These are phyloP conservation scores for Chlorophyllum brunneum DNA, from an alignment of 768 basidiomycete species.

Conservation along the genomic window DNA sequence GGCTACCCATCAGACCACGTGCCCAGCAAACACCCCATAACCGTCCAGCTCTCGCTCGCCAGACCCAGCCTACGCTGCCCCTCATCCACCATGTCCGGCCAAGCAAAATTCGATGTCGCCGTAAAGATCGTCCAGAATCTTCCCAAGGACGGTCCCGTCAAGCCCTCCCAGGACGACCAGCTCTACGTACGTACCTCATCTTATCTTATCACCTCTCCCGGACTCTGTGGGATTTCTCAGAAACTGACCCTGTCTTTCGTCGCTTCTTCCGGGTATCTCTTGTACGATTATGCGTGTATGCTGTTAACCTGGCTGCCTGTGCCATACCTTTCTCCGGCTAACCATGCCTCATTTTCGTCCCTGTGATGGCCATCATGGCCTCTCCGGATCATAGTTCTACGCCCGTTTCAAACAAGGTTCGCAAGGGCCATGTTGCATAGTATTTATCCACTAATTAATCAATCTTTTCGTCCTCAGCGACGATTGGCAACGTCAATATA, in stretches of 20 bases:
- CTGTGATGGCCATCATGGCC: too few relatives aligned
- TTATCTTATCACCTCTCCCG: constrained; percentile 13
- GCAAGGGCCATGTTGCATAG: constrained; percentile 6
- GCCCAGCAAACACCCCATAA: neutral
- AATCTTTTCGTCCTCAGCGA: constrained; percentile 42
- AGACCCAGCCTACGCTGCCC: neutral
- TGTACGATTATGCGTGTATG: neutral
- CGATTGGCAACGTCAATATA: constrained; percentile 67
- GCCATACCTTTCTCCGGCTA: too few relatives aligned
- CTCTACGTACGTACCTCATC: constrained; percentile 57
- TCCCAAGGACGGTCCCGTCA: constrained; percentile 77
- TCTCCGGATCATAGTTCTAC: constrained; percentile 95
- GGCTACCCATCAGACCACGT: neutral
- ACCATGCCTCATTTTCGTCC: too few relatives aligned
- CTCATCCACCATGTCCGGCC: constrained; percentile 45
- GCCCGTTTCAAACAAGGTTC: constrained; percentile 89
- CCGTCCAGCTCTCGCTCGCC: neutral
- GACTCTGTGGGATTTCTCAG: neutral
- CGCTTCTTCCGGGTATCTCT: neutral
- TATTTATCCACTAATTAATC: constrained; percentile 6
- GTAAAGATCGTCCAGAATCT: constrained; percentile 60
- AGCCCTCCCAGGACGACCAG: constrained; percentile 70
- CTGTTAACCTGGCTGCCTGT: neutral
- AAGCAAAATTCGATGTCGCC: constrained; percentile 75
- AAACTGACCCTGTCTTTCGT: neutral